Evolutionary conservation across 139 green algal genomes (phyloP).

Genomic region (Chlorella sp.): DNA sequence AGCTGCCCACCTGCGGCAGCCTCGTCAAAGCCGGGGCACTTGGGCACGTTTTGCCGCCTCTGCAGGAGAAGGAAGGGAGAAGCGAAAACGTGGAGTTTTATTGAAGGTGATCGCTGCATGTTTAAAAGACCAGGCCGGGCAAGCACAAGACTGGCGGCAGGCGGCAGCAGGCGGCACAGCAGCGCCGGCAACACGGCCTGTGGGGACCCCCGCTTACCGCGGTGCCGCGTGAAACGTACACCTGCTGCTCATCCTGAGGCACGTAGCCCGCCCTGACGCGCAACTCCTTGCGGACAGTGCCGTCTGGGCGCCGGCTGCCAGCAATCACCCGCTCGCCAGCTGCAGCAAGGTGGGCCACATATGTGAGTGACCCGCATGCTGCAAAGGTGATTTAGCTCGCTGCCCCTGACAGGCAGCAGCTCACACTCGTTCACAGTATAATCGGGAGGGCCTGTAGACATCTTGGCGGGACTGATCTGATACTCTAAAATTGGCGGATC

Average conservation of each 20-base stretch:
- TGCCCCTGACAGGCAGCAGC: no score
- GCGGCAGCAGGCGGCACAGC: not conserved
- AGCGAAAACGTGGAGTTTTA: not conserved
- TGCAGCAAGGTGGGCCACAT: not conserved
- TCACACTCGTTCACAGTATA: slow-evolving; percentile 24
- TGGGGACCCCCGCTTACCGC: slow-evolving; percentile 3
- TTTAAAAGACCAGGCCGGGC: not conserved
- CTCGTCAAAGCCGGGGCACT: slow-evolving; percentile 69
- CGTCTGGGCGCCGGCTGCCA: slow-evolving; percentile 67
- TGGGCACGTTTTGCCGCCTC: slow-evolving; percentile 54
- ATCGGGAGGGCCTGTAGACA: slow-evolving; percentile 18
- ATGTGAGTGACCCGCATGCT: no score
- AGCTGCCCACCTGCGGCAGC: slow-evolving; percentile 31
- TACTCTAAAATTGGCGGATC: not conserved
- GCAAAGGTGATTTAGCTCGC: not conserved
- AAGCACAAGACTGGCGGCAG: not conserved
- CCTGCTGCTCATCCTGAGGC: slow-evolving; percentile 87
- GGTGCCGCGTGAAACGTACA: slow-evolving; percentile 51
- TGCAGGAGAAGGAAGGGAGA: slow-evolving; percentile 29
- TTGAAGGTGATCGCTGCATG: not conserved
- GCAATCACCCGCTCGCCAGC: slow-evolving; percentile 57
- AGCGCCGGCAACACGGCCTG: not conserved
- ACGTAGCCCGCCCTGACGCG: slow-evolving; percentile 81
- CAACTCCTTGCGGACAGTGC: slow-evolving; percentile 82
- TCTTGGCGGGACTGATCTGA: not conserved